Evolutionary conservation across 306 rosid genomes (phyloP).

Genomic region (Lathyrus sativus): DNA sequence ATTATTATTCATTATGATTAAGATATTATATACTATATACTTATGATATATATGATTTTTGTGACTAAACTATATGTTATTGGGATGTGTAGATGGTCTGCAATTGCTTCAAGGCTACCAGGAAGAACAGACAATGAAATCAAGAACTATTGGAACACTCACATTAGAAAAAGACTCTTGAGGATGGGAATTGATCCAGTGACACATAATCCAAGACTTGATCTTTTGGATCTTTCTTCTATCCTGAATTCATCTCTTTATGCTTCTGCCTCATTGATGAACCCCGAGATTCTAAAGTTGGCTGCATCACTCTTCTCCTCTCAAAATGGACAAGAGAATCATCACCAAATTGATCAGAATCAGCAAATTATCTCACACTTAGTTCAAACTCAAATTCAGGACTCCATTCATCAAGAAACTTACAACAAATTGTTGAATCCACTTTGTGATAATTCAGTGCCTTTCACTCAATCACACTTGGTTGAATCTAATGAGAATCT

Average conservation of each 20-base stretch:
- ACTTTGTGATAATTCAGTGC: constrained; percentile 22
- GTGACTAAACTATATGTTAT: not conserved
- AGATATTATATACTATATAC: not conserved
- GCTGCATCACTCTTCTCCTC: constrained; percentile 66
- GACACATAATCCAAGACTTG: constrained; percentile 78
- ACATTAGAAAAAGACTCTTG: constrained; percentile 81
- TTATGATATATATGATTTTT: not conserved
- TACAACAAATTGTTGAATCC: not conserved
- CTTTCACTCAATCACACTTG: constrained; percentile 26
- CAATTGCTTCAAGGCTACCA: constrained; percentile 78
- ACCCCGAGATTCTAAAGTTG: constrained; percentile 67
- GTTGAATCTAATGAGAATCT: constrained; percentile 44
- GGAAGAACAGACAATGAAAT: constrained; percentile 96
- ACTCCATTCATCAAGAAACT: not conserved
- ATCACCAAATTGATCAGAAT: no score
- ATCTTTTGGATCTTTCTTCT: constrained; percentile 74
- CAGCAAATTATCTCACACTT: no score
- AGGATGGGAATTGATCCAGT: constrained; percentile 96
- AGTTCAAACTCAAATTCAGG: no score
- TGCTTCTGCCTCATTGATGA: constrained; percentile 45
- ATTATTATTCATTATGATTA: not conserved
- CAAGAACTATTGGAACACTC: constrained; percentile 92
- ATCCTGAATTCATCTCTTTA: constrained; percentile 55
- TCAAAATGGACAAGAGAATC: no score
- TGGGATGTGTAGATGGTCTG: constrained; percentile 69